These are phyloP conservation scores for Alternaria sp. DNA, from an alignment of 2,329 filamentous ascomycete species.

Conservation along the genomic window DNA sequence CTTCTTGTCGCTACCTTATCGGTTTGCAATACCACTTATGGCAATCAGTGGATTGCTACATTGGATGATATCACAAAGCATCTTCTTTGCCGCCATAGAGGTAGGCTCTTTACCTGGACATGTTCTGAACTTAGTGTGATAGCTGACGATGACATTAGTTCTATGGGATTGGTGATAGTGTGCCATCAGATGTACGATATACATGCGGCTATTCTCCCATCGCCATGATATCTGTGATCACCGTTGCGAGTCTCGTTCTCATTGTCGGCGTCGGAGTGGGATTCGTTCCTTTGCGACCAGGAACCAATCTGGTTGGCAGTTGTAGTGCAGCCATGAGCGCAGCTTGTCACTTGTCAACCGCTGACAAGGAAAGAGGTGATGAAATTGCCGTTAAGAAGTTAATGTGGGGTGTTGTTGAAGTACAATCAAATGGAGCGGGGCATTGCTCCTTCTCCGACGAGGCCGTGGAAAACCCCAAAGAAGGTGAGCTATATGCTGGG, in stretches of 20 bases:
- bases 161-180: not conserved
- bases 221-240: not conserved
- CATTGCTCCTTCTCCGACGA: not conserved
- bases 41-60: constrained; percentile 42
- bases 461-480: not conserved
- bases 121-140: not conserved
- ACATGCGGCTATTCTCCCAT: not conserved
- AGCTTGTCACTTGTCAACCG: not conserved
- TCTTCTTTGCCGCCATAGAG: constrained; percentile 41
- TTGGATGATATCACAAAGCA: constrained; percentile 52
- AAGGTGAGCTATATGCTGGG: not conserved
- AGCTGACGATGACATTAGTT: not conserved
- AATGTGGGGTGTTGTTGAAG: not conserved
- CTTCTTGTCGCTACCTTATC: constrained; percentile 50
- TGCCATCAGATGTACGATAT: not conserved
- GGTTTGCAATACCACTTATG: constrained; percentile 47
- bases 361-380: not conserved
- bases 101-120: not conserved
- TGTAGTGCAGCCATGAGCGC: not conserved
- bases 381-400: not conserved
- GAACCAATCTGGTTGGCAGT: not conserved
- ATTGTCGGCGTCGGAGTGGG: not conserved
- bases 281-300: not conserved
- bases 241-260: not conserved
- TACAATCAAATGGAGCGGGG: not conserved